A percentile compares a stretch with the other conserved stretches of the same genome.
phyloP scores from a whole-genome alignment of 75 land plant genomes.

The Pinus tabuliformis region DNA sequence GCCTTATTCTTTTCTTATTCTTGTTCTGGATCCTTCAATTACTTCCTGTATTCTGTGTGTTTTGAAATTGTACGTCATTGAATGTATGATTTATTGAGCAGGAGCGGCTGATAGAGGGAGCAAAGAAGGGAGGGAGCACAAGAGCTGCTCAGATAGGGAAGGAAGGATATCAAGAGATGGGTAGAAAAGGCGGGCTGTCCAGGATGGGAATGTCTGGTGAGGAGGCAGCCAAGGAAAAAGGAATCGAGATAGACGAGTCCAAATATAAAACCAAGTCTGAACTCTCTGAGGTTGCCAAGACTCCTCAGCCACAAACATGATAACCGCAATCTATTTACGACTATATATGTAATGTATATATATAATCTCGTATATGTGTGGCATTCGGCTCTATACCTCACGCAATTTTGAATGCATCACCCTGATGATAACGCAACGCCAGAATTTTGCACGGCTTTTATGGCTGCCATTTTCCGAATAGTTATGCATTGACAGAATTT shows the following conservation, averaged over 20 bases:
- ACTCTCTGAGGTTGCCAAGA: too few relatives aligned
- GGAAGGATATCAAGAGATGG: conserved; percentile 38
- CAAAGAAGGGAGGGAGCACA: conserved; percentile 23
- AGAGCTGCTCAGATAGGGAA: conserved; percentile 15
- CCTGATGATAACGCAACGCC: too few relatives aligned
- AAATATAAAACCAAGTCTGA: conserved; percentile 20
- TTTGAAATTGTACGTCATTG: too few relatives aligned
- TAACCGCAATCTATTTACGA: too few relatives aligned
- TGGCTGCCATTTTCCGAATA: too few relatives aligned
- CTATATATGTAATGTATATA: too few relatives aligned
- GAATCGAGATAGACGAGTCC: conserved; percentile 29
- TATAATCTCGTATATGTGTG: too few relatives aligned
- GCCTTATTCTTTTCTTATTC: neutral
- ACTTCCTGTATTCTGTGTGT: neutral
- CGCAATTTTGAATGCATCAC: too few relatives aligned
- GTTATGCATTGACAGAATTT: too few relatives aligned
- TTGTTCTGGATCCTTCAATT: neutral
- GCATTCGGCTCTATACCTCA: too few relatives aligned
- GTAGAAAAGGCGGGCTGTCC: conserved; percentile 23
- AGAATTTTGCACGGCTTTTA: too few relatives aligned
- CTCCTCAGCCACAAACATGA: too few relatives aligned
- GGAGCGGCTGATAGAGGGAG: conserved; percentile 25
- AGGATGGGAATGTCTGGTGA: conserved; percentile 18
- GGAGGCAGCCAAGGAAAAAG: conserved; percentile 22
- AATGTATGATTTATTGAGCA: conserved; percentile 4